phyloP scores from a whole-genome alignment of 192 early-diverging fungal genomes.

The Kickxella alabastrina region DNA sequence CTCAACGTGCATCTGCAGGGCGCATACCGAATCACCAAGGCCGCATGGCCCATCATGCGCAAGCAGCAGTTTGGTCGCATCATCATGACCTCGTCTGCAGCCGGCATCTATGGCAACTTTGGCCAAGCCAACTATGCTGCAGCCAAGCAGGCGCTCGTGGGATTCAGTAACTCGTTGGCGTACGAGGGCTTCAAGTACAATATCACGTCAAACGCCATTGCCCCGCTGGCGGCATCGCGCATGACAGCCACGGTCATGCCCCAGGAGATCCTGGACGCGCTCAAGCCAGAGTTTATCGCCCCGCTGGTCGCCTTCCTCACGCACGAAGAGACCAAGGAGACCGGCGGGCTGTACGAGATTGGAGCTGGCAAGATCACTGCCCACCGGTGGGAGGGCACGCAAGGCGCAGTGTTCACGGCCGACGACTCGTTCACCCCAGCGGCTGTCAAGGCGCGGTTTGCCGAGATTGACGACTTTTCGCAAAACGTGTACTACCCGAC shows the following conservation, averaged over 20 bases:
- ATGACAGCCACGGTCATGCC: conserved; percentile 98
- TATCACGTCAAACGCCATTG: conserved; percentile 90
- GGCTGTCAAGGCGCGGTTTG: conserved; percentile 72
- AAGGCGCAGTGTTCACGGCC: conserved; percentile 87
- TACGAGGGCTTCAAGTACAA: conserved; percentile 93
- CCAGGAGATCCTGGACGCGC: conserved; percentile 86
- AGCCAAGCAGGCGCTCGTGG: conserved; percentile 92
- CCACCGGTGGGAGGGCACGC: conserved; percentile 85
- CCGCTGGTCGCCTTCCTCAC: conserved; percentile 91
- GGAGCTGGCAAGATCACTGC: conserved; percentile 89
- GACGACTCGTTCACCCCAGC: conserved; percentile 82
- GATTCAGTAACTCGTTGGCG: conserved; percentile 88
- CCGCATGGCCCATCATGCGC: conserved; percentile 93
- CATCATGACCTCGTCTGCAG: conserved; percentile 92
- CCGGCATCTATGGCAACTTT: conserved; percentile 99
- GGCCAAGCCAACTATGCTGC: conserved; percentile 67
- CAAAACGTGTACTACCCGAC: conserved; percentile 63
- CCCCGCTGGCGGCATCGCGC: conserved; percentile 92
- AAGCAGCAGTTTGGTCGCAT: conserved; percentile 94
- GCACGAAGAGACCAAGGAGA: conserved; percentile 80
- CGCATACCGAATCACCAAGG: conserved; percentile 93
- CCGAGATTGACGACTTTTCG: conserved; percentile 68
- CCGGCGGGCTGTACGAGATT: conserved; percentile 87
- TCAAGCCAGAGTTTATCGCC: conserved; percentile 97
- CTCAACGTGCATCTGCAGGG: conserved; percentile 90